Evolutionary conservation across 345 rosid genomes (phyloP), one percentile per base, ranked within the genome.

Genomic region (Geranium brycei): DNA sequence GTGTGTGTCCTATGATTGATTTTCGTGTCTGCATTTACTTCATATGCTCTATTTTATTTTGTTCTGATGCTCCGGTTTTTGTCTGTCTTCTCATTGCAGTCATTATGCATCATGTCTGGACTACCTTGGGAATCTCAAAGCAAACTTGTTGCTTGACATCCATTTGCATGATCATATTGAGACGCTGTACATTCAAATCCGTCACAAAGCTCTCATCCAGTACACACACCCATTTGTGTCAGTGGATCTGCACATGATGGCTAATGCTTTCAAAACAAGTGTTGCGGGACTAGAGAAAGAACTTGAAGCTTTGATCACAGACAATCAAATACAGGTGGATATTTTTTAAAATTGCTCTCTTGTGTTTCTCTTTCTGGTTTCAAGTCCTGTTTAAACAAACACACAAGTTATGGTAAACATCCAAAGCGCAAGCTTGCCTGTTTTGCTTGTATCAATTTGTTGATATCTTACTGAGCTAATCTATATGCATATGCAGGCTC

Each of bases 171-270:
- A 87, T 63, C 99, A 95, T 67, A 79, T 95, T 56, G 88, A 82
- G 85, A 76, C 83, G n/a, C 69, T 95, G 28, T 95, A 95, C 70
- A 92, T 85, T 79, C 97, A 83, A 75, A 95, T 95, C 69, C 88
- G 96, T 63, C 90, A 75, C 83, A 91, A 91, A 73, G 99, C 99
- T 60, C 81, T 95, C 51, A 88, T 95, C 70, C 99, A 91, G 77
- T 95, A 95, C 75, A 91, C 99, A n/a, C 88, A 84, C 65, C 97
- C 99, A 59, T 95, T 95, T 73, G 83, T 95, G 68, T 95, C 99
- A 67, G 95, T 95, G 71, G 99, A 95, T 78, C 72, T 95, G 84
- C 76, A 69, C 53, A 83, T 86, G 88, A 95, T 95, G 99, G 97
- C 99, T 63, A 87, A 80, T 82, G 99, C 97, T 68, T 91, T 95